A percentile compares a stretch with the other conserved stretches of the same genome.
These are phyloP conservation scores for Micractinium sp. DNA, from an alignment of 139 green algal genomes.

Conservation along the genomic window DNA sequence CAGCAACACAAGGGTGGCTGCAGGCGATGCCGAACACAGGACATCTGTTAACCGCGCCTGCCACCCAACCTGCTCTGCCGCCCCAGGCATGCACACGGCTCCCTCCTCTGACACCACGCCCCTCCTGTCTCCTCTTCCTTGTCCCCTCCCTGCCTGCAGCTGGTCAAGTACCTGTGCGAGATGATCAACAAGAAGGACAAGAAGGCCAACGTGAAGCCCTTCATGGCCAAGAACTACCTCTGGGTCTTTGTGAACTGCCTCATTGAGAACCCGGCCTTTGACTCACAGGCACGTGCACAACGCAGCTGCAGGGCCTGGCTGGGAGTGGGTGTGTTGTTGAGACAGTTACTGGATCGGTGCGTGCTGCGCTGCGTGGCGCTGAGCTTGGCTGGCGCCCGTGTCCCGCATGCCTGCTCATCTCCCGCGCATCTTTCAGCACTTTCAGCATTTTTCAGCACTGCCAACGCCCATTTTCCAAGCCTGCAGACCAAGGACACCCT, in stretches of 20 bases:
- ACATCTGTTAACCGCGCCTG: neutral
- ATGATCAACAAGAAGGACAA: constrained; percentile 98
- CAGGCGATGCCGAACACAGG: neutral
- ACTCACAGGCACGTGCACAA: constrained; percentile 85
- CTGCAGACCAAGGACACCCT: constrained; percentile 97
- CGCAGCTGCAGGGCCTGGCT: neutral
- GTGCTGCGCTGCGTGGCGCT: too few species aligned
- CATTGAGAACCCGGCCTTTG: constrained; percentile 98
- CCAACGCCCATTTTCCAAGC: too few species aligned
- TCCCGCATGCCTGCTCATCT: neutral
- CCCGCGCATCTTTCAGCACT: neutral
- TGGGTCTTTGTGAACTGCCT: constrained; percentile 98
- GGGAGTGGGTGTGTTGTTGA: neutral
- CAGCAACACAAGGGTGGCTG: too few species aligned
- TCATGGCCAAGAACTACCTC: constrained; percentile 98
- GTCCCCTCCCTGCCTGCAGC: neutral
- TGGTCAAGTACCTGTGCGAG: constrained; percentile 73
- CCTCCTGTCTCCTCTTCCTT: neutral
- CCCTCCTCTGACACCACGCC: too few species aligned
- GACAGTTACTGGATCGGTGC: neutral
- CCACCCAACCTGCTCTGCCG: neutral
- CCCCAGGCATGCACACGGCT: too few species aligned
- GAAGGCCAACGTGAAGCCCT: constrained; percentile 81
- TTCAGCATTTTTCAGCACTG: too few species aligned
- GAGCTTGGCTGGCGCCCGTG: neutral